Percentiles rank a stretch among this genome's conserved stretches.
These are phyloP conservation scores for Camellia japonica DNA, from an alignment of 148 eudicot species.

Conservation along the genomic window DNA sequence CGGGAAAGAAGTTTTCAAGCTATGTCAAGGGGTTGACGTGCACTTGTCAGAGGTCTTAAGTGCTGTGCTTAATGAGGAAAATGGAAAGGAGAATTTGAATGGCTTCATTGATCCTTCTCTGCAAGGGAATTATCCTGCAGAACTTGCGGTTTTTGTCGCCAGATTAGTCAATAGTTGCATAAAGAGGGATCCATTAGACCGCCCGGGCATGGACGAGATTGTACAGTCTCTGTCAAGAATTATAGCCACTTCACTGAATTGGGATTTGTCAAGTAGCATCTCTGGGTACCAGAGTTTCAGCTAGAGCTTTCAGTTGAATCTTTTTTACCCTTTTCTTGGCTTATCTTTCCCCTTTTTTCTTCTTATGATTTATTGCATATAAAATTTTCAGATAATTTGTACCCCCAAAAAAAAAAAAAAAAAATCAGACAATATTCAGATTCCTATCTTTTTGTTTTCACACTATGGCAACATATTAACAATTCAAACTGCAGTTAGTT, in stretches of 20 bases:
- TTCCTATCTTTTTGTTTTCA: constrained; percentile 22
- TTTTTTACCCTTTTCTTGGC: too few species aligned
- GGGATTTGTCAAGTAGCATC: constrained; percentile 47
- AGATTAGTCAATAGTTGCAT: constrained; percentile 52
- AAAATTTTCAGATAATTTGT: too few species aligned
- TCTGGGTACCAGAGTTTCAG: constrained; percentile 14
- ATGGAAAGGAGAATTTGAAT: constrained; percentile 37
- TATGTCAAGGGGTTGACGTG: constrained; percentile 33
- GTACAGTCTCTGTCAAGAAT: constrained; percentile 55
- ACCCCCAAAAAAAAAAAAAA: too few species aligned
- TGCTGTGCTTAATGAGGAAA: constrained; percentile 34
- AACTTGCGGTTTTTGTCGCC: constrained; percentile 42
- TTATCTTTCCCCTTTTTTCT: too few species aligned
- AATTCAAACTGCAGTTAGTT: neutral
- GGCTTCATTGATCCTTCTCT: constrained; percentile 56
- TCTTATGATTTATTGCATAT: too few species aligned
- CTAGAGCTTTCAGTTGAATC: constrained; percentile 1
- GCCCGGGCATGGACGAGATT: constrained; percentile 74
- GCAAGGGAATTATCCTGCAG: constrained; percentile 60
- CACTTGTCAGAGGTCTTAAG: constrained; percentile 38
- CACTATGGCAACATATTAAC: neutral
- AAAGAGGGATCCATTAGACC: constrained; percentile 53
- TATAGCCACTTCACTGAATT: constrained; percentile 39
- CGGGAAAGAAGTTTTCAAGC: constrained; percentile 44
- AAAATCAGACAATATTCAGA: too few species aligned